Percentiles rank a stretch among this genome's conserved stretches.
Conservation (phyloP, 2,329 filamentous ascomycete species). For the Clarireedia homoeocarpa region DNA sequence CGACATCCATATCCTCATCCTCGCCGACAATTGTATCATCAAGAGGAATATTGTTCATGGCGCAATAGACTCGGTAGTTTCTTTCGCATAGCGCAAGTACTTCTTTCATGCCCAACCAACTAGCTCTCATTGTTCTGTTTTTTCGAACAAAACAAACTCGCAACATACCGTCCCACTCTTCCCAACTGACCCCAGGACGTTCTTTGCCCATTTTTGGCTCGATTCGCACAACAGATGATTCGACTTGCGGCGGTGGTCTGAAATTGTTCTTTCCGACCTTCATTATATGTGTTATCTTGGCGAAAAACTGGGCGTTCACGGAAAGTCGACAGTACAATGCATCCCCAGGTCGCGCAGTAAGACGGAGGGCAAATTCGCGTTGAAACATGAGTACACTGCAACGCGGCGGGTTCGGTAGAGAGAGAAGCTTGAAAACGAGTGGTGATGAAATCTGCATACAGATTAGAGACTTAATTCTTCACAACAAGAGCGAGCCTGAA, state of each 20-base stretch:
- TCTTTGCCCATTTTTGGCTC: conserved; percentile 73
- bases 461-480: conserved; percentile 15
- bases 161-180: conserved; percentile 90
- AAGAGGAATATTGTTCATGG: conserved; percentile 71
- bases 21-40: conserved; percentile 53
- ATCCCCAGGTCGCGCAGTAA: conserved; percentile 83
- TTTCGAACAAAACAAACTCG: conserved; percentile 78
- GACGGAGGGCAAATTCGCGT: conserved; percentile 83
- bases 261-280: conserved; percentile 97
- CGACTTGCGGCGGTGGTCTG: conserved; percentile 86
- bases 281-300: conserved; percentile 66
- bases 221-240: conserved; percentile 82
- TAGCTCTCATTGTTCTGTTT: conserved; percentile 81
- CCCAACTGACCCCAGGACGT: conserved; percentile 80
- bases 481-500: background rate
- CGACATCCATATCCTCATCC: conserved; percentile 39
- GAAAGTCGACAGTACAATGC: conserved; percentile 83
- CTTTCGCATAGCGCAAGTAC: conserved; percentile 75
- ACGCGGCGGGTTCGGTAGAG: conserved; percentile 72
- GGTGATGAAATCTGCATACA: conserved; percentile 69
- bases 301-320: conserved; percentile 93
- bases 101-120: conserved; percentile 72
- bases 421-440: conserved; percentile 78
- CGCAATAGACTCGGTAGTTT: conserved; percentile 88
- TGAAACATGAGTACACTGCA: conserved; percentile 93